Conservation (phyloP, 2,329 filamentous ascomycete species). For the Macrophomina phaseolina region DNA sequence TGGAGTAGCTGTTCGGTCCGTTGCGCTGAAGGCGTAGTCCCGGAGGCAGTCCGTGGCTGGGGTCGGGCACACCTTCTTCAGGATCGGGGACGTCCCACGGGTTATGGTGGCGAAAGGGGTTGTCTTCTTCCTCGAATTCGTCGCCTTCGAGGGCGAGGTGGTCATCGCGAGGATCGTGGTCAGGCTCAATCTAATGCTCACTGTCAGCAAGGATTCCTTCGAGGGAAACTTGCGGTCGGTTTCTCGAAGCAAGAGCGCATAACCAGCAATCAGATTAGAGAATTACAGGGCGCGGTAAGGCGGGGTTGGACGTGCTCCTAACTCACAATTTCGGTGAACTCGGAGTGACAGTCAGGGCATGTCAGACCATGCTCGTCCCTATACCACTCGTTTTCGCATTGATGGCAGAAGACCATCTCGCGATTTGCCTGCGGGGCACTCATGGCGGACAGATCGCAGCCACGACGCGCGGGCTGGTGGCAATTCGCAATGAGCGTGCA, state of each 20-base stretch:
- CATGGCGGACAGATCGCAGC: constrained; percentile 12
- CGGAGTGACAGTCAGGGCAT: constrained; percentile 79
- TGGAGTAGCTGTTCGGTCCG: constrained; percentile 42
- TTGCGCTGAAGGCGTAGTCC: constrained; percentile 51
- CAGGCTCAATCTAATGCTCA: constrained; percentile 42
- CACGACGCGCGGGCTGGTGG: constrained; percentile 16
- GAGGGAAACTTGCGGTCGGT: neutral
- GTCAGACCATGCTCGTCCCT: constrained; percentile 69
- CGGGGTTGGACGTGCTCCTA: constrained; percentile 19
- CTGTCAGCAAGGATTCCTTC: constrained; percentile 31
- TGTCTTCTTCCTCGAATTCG: constrained; percentile 39
- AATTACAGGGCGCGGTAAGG: constrained; percentile 1
- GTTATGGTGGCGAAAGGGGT: constrained; percentile 48
- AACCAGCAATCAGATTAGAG: neutral
- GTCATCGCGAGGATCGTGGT: constrained; percentile 67
- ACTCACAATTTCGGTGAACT: constrained; percentile 86
- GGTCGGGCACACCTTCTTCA: constrained; percentile 48
- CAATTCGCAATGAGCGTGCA: constrained; percentile 2
- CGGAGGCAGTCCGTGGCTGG: neutral
- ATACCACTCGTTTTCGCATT: constrained; percentile 82
- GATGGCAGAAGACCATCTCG: constrained; percentile 86
- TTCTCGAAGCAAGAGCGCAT: neutral
- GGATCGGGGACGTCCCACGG: constrained; percentile 58
- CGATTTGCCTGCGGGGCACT: constrained; percentile 15
- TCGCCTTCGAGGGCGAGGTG: constrained; percentile 36